Evolutionary conservation across 1,284 basidiomycete genomes (phyloP).

Genomic region (Heterobasidion annosum): DNA sequence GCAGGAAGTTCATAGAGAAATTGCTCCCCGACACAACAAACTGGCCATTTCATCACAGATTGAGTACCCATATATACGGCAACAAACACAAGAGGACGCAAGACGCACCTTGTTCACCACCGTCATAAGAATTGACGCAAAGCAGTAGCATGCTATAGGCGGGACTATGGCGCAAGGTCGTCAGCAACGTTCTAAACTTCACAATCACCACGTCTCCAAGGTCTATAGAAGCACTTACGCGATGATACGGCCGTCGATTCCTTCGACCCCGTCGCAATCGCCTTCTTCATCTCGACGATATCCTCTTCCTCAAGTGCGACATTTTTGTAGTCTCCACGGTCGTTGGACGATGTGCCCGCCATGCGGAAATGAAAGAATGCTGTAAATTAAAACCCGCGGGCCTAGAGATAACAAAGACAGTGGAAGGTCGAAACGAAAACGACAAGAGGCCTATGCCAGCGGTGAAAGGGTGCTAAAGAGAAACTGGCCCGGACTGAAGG

Average conservation of each 20-base stretch:
- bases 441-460: no score
- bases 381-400: background rate
- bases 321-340: slow-evolving; percentile 11
- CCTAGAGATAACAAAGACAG: background rate
- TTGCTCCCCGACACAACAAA: slow-evolving; percentile 90
- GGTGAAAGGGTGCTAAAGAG: background rate
- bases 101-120: slow-evolving; percentile 86
- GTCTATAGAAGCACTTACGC: slow-evolving; percentile 21
- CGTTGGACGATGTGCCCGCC: slow-evolving; percentile 5
- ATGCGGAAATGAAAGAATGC: background rate
- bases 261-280: slow-evolving; percentile 43
- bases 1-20: slow-evolving; percentile 97
- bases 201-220: background rate
- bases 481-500: no score
- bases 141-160: slow-evolving; percentile 86
- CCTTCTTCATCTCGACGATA: slow-evolving; percentile 54
- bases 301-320: slow-evolving; percentile 28
- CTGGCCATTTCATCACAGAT: slow-evolving; percentile 27
- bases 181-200: background rate
- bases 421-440: background rate
- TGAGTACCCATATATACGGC: slow-evolving; percentile 4
- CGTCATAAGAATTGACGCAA: slow-evolving; percentile 96
- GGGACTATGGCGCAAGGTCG: slow-evolving; percentile 35
- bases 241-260: slow-evolving; percentile 26
- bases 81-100: background rate